Conservation (phyloP, 345 rosid species). For the Linum tenue region DNA sequence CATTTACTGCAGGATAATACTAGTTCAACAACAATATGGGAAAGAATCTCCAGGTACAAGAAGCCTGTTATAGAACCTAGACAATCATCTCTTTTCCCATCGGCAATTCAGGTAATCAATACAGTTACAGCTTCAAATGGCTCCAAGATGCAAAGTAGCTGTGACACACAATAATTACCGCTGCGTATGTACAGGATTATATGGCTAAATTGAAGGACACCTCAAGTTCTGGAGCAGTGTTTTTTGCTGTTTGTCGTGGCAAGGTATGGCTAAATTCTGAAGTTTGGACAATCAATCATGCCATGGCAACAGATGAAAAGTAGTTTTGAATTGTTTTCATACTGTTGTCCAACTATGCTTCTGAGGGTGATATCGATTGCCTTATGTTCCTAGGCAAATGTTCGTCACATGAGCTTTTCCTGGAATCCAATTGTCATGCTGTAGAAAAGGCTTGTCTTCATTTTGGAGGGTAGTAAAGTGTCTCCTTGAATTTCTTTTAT, state of each 20-base stretch:
- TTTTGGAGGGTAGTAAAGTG: not conserved
- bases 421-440: too few relatives aligned
- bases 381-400: too few relatives aligned
- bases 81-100: slow-evolving; percentile 65
- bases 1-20: slow-evolving; percentile 40
- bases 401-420: too few relatives aligned
- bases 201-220: slow-evolving; percentile 70
- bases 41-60: slow-evolving; percentile 88
- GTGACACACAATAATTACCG: not conserved
- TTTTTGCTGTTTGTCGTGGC: slow-evolving; percentile 98
- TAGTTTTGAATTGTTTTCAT: not conserved
- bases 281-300: not conserved
- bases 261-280: slow-evolving; percentile 48
- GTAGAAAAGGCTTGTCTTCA: not conserved
- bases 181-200: slow-evolving; percentile 48
- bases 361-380: not conserved
- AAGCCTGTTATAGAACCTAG: slow-evolving; percentile 91
- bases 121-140: slow-evolving; percentile 12
- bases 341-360: not conserved
- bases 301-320: not conserved
- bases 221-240: slow-evolving; percentile 67
- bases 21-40: slow-evolving; percentile 76
- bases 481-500: not conserved
- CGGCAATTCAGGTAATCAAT: slow-evolving; percentile 59
- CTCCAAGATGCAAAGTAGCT: not conserved